Evolutionary conservation across 495 filamentous ascomycete species (phyloP).

Genomic region (Stereocaulon alpinum): DNA sequence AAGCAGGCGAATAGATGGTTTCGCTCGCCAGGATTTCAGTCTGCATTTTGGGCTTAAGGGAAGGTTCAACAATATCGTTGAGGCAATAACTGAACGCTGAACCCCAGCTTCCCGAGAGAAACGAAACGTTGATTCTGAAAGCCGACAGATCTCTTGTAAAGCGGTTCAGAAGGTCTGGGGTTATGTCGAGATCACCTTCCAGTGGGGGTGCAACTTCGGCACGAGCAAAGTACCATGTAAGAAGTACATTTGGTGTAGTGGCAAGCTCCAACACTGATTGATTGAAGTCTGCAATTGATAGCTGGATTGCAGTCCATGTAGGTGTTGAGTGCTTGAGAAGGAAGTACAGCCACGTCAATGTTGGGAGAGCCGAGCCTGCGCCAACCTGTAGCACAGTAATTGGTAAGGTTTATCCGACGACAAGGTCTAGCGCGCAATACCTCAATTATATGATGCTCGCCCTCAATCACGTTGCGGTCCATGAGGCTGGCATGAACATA

Average conservation of each 20-base stretch:
- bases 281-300: conserved; percentile 87
- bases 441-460: conserved; percentile 58
- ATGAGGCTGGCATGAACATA: conserved; percentile 37
- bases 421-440: conserved; percentile 32
- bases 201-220: conserved; percentile 10
- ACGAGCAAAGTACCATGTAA: conserved; percentile 60
- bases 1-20: conserved; percentile 85
- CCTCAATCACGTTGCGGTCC: conserved; percentile 23
- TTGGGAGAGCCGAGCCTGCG: conserved; percentile 82
- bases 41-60: neutral
- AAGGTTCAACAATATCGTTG: conserved; percentile 22
- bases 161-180: conserved; percentile 44
- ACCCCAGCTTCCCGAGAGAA: conserved; percentile 82
- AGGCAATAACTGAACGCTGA: conserved; percentile 52
- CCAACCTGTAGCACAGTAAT: conserved; percentile 52
- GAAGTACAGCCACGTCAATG: conserved; percentile 63
- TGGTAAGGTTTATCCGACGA: neutral
- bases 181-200: conserved; percentile 64
- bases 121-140: conserved; percentile 50
- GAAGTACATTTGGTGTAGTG: conserved; percentile 77
- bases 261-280: conserved; percentile 72
- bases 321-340: conserved; percentile 38
- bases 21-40: conserved; percentile 73
- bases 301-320: conserved; percentile 32
- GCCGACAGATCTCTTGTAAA: conserved; percentile 51